Base-by-base conservation (phyloP, 129 eudicot genomes). In the Flaveria brownii region DNA sequence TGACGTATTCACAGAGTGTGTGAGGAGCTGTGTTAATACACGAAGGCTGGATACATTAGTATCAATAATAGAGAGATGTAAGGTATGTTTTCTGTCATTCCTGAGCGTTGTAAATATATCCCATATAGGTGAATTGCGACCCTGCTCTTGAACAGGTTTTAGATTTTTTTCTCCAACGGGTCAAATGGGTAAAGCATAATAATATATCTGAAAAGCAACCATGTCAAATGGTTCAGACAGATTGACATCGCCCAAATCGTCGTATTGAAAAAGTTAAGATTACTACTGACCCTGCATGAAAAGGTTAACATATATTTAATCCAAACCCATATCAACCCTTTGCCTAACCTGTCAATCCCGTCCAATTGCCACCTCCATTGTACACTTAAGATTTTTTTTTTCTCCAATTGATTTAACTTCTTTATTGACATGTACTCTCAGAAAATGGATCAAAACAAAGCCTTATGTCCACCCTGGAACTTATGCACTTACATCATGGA, bases 401-500 rank as follows among this genome's bases (percentile, higher is more conserved):
- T 41, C 18, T 61, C 18, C 49, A 25, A 57, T 15, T 41, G 59
- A 54, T 5, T 7, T 68, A 64, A 9, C 70, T 42, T 28, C 5
- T 73, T 75, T 68, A n/a, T 11, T 68, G 69, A 49, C 75, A 18
- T 57, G 55, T 77, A 28, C 55, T 70, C 39, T 65, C 86, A 94
- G 99, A 90, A 86, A 87, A 89, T 82, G 91, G 96, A 91, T 63
- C 92, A 87, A 79, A 94, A 91, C 85, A 91, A 95, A 75, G 86
- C 84, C 63, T 74, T 89, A 51, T 84, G 85, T 57, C 94, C 94
- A 28, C 85, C 84, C 14, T 95, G 99, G 99, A 62, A 62, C 36
- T 26, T 79, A 68, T 91, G 97, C 90, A 80, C 75, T 77, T 39
- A 81, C 57, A 81, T 91, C 59, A 87, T 91, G 10, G 86, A 95